Evolutionary conservation across 371 early-diverging fungal genomes (phyloP).

Genomic region (Syncephalastrum contaminatum): DNA sequence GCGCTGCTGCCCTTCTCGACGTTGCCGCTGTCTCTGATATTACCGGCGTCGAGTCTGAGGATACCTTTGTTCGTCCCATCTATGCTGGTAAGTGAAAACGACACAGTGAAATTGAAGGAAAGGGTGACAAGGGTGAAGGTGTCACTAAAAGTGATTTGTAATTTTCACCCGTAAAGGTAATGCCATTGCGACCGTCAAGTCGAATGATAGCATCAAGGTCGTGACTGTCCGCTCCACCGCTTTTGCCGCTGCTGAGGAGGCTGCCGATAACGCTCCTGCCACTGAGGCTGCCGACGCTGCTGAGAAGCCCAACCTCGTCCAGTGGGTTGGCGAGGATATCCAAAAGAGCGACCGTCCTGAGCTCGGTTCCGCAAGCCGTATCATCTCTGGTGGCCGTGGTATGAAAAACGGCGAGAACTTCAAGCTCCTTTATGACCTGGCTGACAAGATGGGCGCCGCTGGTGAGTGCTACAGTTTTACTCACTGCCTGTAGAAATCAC

Average conservation of each 20-base stretch:
- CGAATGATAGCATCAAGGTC: conserved; percentile 82
- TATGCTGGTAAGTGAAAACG: conserved; percentile 75
- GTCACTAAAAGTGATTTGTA: not conserved
- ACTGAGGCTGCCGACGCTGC: conserved; percentile 69
- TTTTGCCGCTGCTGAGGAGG: conserved; percentile 74
- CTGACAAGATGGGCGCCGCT: conserved; percentile 94
- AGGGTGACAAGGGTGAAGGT: not conserved
- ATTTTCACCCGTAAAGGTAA: conserved; percentile 63
- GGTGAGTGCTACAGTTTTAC: conserved; percentile 54
- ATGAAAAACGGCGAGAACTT: conserved; percentile 98
- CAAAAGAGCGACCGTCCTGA: conserved; percentile 96
- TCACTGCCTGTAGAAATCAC: conserved; percentile 1
- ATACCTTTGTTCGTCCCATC: conserved; percentile 95
- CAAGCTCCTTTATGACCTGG: conserved; percentile 86
- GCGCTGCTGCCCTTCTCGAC: conserved; percentile 91
- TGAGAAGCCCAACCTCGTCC: conserved; percentile 58
- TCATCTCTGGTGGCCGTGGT: conserved; percentile 95
- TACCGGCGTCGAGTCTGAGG: conserved; percentile 71
- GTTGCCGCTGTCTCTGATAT: conserved; percentile 92
- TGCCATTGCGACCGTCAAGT: conserved; percentile 95
- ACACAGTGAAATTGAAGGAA: not conserved
- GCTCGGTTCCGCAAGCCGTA: conserved; percentile 83
- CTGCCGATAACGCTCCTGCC: conserved; percentile 52
- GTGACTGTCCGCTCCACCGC: conserved; percentile 92
- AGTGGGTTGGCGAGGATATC: conserved; percentile 90